A percentile compares a stretch with the other conserved stretches of the same genome.
These are phyloP conservation scores for Colletotrichum spaethianum DNA, from an alignment of 2,329 filamentous ascomycete genomes.

Conservation along the genomic window DNA sequence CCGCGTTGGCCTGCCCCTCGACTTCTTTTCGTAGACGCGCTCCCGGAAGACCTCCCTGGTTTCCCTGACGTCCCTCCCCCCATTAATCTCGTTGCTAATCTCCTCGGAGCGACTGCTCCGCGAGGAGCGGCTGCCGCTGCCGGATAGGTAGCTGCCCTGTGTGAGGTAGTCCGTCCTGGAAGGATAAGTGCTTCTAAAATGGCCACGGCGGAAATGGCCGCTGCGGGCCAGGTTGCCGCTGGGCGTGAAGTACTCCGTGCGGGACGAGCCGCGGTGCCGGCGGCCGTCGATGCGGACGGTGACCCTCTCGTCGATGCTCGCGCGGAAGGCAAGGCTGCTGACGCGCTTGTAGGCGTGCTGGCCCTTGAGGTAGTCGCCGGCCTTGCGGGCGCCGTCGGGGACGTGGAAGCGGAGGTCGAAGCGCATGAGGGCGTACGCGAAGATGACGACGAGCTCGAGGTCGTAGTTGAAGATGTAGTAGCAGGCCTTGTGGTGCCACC, in stretches of 20 bases:
- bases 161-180: background rate
- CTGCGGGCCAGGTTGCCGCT: constrained; percentile 8
- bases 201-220: background rate
- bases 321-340: constrained; percentile 26
- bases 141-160: background rate
- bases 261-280: constrained; percentile 5
- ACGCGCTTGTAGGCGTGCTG: constrained; percentile 34
- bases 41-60: constrained; percentile 13
- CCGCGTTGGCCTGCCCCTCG: constrained; percentile 7
- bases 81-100: constrained; percentile 12
- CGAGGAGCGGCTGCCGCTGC: constrained; percentile 2
- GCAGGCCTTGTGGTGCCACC: constrained; percentile 78
- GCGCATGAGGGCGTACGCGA: constrained; percentile 75
- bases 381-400: constrained; percentile 72
- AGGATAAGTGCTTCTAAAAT: background rate
- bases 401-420: constrained; percentile 81
- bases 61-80: background rate
- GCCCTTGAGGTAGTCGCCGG: constrained; percentile 62
- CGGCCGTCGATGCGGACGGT: background rate
- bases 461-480: constrained; percentile 88
- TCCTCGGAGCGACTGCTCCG: constrained; percentile 13
- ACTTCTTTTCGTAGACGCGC: constrained; percentile 21
- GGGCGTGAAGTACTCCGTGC: constrained; percentile 14
- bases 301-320: constrained; percentile 7
- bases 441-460: constrained; percentile 80